A percentile compares a stretch with the other conserved stretches of the same genome.
phyloP scores from a whole-genome alignment of 2,329 filamentous ascomycete species.

The Fragosphaeria purpurea region DNA sequence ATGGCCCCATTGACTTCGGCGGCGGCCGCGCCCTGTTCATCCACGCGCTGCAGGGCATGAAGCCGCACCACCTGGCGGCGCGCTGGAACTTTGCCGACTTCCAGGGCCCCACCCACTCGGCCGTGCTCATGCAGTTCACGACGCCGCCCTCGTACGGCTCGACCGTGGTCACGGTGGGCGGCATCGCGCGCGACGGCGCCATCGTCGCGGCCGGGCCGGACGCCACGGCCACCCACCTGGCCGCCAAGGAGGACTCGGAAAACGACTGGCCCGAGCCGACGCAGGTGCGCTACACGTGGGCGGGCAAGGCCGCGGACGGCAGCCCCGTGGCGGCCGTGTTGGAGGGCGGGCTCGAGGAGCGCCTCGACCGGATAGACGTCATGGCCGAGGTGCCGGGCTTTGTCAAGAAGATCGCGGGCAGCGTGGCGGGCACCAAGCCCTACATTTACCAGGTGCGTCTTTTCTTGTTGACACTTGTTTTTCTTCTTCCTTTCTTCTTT shows the following conservation, averaged over 20 bases:
- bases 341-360: constrained; percentile 57
- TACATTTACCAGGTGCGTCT: constrained; percentile 86
- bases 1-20: constrained; percentile 71
- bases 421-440: constrained; percentile 82
- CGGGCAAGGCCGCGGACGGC: constrained; percentile 65
- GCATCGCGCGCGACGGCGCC: constrained; percentile 70
- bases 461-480: too few relatives aligned
- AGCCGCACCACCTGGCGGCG: constrained; percentile 89
- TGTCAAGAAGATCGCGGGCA: constrained; percentile 85
- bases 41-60: constrained; percentile 93
- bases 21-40: constrained; percentile 74
- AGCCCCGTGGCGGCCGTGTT: constrained; percentile 61
- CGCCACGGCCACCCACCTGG: constrained; percentile 59
- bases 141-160: constrained; percentile 88
- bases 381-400: constrained; percentile 95
- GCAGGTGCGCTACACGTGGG: constrained; percentile 66
- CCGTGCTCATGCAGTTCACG: constrained; percentile 89
- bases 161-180: constrained; percentile 74
- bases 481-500: not conserved
- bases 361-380: constrained; percentile 78
- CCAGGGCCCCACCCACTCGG: constrained; percentile 77
- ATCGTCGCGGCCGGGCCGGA: constrained; percentile 62
- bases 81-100: constrained; percentile 93
- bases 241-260: constrained; percentile 59
- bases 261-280: constrained; percentile 86